Evolutionary conservation across 305 asterid species (phyloP).

Genomic region (Fraxinus platypoda): DNA sequence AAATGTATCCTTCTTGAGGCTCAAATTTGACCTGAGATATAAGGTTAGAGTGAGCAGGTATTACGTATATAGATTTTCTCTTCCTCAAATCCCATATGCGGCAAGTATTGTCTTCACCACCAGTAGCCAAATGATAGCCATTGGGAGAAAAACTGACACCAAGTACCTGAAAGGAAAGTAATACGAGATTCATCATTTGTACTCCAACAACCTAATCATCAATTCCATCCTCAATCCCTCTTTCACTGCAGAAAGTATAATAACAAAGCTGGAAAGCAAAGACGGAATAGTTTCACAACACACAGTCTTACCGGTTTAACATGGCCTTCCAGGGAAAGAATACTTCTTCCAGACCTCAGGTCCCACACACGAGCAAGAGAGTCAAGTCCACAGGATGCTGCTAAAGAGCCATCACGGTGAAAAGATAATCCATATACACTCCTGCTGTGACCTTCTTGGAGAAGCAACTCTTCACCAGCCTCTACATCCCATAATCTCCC

Average conservation of each 20-base stretch:
- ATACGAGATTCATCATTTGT: neutral
- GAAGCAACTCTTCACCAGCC: slow-evolving; percentile 89
- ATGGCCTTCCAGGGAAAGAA: slow-evolving; percentile 89
- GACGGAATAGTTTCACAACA: slow-evolving; percentile 13
- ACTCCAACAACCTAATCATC: neutral
- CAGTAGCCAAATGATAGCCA: slow-evolving; percentile 90
- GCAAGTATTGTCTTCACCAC: slow-evolving; percentile 97
- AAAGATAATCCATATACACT: slow-evolving; percentile 85
- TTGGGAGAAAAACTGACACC: slow-evolving; percentile 84
- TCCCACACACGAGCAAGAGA: slow-evolving; percentile 97
- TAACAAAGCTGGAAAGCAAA: neutral
- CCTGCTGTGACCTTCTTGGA: slow-evolving; percentile 98
- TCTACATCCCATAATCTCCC: slow-evolving; percentile 99
- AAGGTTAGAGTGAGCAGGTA: slow-evolving; percentile 94
- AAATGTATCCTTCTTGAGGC: slow-evolving; percentile 88
- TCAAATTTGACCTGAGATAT: slow-evolving; percentile 91
- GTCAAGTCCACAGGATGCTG: slow-evolving; percentile 91
- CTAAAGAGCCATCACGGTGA: slow-evolving; percentile 91
- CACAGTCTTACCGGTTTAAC: slow-evolving; percentile 71
- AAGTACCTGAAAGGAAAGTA: slow-evolving; percentile 54
- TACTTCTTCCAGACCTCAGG: slow-evolving; percentile 84
- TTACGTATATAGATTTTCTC: slow-evolving; percentile 65
- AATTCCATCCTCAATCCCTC: neutral
- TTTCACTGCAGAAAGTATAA: neutral
- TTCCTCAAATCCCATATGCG: slow-evolving; percentile 92